Evolutionary conservation across 495 filamentous ascomycete genomes (phyloP), one percentile per base, ranked within the genome.

Genomic region (Letharia lupina): DNA sequence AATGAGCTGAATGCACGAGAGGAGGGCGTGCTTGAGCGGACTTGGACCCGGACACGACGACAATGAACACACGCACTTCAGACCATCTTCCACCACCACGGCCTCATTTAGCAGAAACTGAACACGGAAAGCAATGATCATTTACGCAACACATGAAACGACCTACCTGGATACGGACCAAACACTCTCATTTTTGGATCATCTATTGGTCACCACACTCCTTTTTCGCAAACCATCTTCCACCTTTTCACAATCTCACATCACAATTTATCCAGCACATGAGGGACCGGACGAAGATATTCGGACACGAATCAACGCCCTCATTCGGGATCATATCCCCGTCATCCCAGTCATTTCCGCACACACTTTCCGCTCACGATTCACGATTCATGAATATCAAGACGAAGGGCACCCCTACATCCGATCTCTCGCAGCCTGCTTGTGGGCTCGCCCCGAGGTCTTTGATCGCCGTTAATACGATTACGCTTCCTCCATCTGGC

Each of bases 331-430:
- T 45, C 40, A 28, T 31, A 45, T 44, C 20, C 13, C 15, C 18
- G 31, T 39, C 48, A 65, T 65, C 8, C 47, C 52, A 42, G 40
- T 59, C 52, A 65, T 40, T 58, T 37, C 63, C 10, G 40, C n/a
- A 65, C 4, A 31, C 50, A 16, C n/a, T 45, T 16, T 65, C 59
- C 15, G 7, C 16, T 28, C 8, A 7, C 31, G 39, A 11, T 58
- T 57, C 52, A 33, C 41, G 40, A 10, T 23, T 33, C 31, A 40
- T 16, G n/a, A 33, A 15, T 1, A n/a, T 37, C 35, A 6, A 10
- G 15, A 35, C 41, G 40, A 13, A 20, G 52, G 28, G 20, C 31
- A 58, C 12, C 12, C 63, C 37, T 10, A 31, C 42, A 35, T n/a
- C 20, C n/a, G 41, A 42, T 16, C 28, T 35, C n/a, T 57, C 41